Base-by-base conservation (phyloP, 352 stramenopile genomes). In the Phytopythium sindhum region DNA sequence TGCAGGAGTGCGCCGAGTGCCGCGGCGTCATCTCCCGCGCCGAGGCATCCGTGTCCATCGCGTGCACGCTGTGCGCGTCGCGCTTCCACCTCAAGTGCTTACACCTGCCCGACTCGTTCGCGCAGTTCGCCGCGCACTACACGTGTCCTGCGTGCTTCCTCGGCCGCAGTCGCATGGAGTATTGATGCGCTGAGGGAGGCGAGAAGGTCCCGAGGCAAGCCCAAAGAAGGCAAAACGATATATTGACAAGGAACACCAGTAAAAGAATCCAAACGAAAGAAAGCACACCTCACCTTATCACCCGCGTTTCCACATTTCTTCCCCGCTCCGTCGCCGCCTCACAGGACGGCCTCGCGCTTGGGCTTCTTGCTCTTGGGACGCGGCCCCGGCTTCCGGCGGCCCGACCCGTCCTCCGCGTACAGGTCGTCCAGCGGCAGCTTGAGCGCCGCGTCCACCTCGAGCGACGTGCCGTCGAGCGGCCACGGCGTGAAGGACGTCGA, bases 371-470 rank as follows among this genome's bases (percentile, higher is more conserved):
- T 60, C 64, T 90, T 90, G 19, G 81, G 78, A 2, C 72, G 70
- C 0, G 84, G 84, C 1, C 84, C 84, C 28, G 81, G 81, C 64
- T 90, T 92, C 57, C 77, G 71, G 59, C 81, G 75, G n/a, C 71
- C 68, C 7, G 76, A 70, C 7, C 71, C 72, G 54, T 90, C 78
- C 14, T 79, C 72, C 10, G 72, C 77, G 63, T 85, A 88, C n/a
- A 82, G 60, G 24, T 84, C 74, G 68, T 92, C 84, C 11, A 90
- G 72, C 37, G 81, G 74, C n/a, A 78, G 88, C 68, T 88, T 89
- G 23, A 92, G 58, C 21, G 61, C 61, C 28, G 62, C 60, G 29
- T 92, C 78, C 4, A 73, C 54, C 14, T 69, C 51, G 31, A 90
- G 72, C 12, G 73, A 45, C 10, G 74, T 69, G 4, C 76, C 82